Conservation (phyloP, 2,329 filamentous ascomycete genomes). For the Paecilomyces sp. region DNA sequence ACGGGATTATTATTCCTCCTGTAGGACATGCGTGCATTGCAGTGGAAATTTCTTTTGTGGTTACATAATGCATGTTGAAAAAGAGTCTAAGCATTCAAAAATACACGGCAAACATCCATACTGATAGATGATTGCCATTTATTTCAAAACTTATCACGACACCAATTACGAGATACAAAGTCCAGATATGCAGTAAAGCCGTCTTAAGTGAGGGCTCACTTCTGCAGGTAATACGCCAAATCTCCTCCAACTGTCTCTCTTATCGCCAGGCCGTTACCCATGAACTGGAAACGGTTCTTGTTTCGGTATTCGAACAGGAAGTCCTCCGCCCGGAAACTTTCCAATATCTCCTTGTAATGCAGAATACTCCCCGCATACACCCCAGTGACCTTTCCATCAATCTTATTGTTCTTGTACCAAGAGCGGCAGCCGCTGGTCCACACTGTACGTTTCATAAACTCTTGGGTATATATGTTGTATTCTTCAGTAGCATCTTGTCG, state of each 20-base stretch:
- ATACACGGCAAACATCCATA: too few relatives aligned
- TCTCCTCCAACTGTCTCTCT: constrained; percentile 31
- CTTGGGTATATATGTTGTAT: constrained; percentile 26
- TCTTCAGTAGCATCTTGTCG: constrained; percentile 21
- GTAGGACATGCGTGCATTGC: too few relatives aligned
- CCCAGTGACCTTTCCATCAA: constrained; percentile 10
- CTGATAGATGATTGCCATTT: too few relatives aligned
- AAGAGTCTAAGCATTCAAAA: too few relatives aligned
- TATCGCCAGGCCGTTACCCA: constrained; percentile 14
- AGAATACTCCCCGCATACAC: constrained; percentile 9
- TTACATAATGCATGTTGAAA: too few relatives aligned
- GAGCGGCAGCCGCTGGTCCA: constrained; percentile 19
- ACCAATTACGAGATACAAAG: not conserved
- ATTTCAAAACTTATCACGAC: too few relatives aligned
- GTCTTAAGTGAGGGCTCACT: not conserved
- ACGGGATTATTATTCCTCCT: too few relatives aligned
- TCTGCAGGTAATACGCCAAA: constrained; percentile 15
- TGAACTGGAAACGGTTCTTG: constrained; percentile 11
- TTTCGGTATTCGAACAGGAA: constrained; percentile 13
- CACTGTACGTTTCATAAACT: constrained; percentile 23
- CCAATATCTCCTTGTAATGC: constrained; percentile 11
- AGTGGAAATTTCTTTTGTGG: too few relatives aligned
- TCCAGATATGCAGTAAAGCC: not conserved
- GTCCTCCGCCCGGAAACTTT: constrained; percentile 13
- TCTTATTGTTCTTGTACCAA: constrained; percentile 24